Conservation (phyloP, 73 alveolate species). For the Durusdinium trenchii region DNA sequence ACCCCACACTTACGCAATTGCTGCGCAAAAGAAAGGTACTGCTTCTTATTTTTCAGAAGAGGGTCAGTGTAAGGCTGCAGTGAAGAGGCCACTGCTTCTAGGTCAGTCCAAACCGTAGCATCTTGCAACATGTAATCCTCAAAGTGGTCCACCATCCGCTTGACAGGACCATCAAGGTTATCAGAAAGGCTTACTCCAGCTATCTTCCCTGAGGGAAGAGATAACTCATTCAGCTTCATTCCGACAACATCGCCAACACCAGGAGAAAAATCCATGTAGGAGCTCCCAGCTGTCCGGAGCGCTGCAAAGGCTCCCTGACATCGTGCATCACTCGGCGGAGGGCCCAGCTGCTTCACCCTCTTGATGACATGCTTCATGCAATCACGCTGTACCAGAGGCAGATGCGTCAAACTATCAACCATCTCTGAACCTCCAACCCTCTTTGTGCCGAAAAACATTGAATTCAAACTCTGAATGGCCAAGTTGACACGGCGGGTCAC, state of each 20-base stretch:
- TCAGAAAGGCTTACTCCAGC: background rate
- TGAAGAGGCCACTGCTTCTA: background rate
- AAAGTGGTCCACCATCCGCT: background rate
- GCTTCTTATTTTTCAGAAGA: background rate
- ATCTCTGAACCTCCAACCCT: too few relatives aligned
- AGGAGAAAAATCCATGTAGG: background rate
- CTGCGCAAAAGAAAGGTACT: background rate
- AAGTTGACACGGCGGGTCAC: background rate
- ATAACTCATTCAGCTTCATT: background rate
- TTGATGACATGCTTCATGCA: background rate
- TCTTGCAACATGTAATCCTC: constrained; percentile 45
- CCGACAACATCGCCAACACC: constrained; percentile 24
- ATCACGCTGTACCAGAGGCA: background rate
- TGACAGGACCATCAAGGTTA: background rate
- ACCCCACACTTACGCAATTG: background rate
- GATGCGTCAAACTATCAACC: background rate
- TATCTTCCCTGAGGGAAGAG: background rate
- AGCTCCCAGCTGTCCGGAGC: constrained; percentile 8
- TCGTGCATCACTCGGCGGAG: constrained; percentile 16
- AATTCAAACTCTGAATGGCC: constrained; percentile 31
- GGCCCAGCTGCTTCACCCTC: background rate
- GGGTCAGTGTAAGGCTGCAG: background rate
- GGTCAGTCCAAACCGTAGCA: background rate
- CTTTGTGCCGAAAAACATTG: background rate
- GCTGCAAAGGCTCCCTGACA: constrained; percentile 36